Percentiles rank a stretch among this genome's conserved stretches.
Conservation (phyloP, 2,329 filamentous ascomycete species). For the Ophiostoma sp. region DNA sequence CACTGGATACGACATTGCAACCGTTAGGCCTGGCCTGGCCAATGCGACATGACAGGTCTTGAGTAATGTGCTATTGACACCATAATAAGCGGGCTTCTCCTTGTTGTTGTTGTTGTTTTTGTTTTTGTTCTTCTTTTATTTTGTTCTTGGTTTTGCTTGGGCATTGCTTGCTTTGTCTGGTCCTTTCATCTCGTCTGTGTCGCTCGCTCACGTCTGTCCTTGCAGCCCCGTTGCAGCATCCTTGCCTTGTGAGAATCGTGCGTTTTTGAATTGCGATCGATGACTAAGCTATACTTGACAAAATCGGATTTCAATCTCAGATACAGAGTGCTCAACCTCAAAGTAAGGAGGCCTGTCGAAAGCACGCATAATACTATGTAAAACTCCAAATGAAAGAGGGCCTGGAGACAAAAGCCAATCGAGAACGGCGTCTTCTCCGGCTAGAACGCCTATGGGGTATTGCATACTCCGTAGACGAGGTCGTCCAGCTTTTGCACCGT, state of each 20-base stretch:
- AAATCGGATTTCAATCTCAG: background rate
- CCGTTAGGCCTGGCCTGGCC: background rate
- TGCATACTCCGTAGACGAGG: background rate
- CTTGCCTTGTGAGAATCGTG: background rate
- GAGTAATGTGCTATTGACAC: background rate
- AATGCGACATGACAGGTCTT: constrained; percentile 5
- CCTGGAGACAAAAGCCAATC: background rate
- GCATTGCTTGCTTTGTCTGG: background rate
- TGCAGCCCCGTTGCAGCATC: background rate
- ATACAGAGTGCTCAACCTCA: background rate
- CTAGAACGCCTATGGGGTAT: background rate
- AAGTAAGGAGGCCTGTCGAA: no score
- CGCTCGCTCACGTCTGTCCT: background rate
- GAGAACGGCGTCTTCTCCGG: constrained; percentile 7
- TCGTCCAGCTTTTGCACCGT: background rate
- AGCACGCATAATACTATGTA: background rate
- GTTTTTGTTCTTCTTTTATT: background rate
- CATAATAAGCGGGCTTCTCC: background rate
- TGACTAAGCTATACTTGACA: background rate
- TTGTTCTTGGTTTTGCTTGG: background rate
- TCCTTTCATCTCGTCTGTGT: background rate
- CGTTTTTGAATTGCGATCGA: background rate
- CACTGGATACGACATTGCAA: constrained; percentile 3
- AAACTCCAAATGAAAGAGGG: background rate
- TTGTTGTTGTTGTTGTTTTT: background rate